phyloP scores from a whole-genome alignment of 306 rosid species.

The Cucumis hystrix region DNA sequence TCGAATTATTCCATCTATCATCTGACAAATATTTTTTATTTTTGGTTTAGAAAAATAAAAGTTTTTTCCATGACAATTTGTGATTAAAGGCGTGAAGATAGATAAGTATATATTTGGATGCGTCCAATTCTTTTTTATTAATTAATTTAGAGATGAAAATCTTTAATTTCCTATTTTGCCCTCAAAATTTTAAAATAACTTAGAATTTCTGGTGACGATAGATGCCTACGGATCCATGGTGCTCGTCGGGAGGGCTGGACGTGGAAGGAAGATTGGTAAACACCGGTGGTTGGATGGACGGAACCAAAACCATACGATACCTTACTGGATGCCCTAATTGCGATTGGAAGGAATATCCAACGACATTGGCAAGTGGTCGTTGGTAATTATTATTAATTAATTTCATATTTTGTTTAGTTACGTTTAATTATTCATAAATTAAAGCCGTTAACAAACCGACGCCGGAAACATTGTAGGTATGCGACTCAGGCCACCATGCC shows the following conservation, averaged over 20 bases:
- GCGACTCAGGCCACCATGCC: slow-evolving; percentile 45
- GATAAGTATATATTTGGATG: too few relatives aligned
- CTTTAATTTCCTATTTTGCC: too few relatives aligned
- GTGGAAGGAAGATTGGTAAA: slow-evolving; percentile 44
- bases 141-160: too few relatives aligned
- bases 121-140: too few relatives aligned
- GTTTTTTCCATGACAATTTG: too few relatives aligned
- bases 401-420: neutral
- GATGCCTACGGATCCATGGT: slow-evolving; percentile 70
- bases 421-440: neutral
- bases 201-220: neutral
- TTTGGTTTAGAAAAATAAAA: too few relatives aligned
- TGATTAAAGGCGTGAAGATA: too few relatives aligned
- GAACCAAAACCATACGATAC: slow-evolving; percentile 38
- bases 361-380: slow-evolving; percentile 31
- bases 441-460: neutral
- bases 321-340: slow-evolving; percentile 27
- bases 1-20: too few relatives aligned
- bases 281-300: slow-evolving; percentile 56
- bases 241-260: slow-evolving; percentile 77
- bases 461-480: slow-evolving; percentile 29
- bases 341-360: slow-evolving; percentile 32
- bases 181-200: too few relatives aligned
- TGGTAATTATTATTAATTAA: slow-evolving; percentile 26
- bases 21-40: too few relatives aligned